Conservation (phyloP, 352 stramenopile species). For the Pythium dissimile region DNA sequence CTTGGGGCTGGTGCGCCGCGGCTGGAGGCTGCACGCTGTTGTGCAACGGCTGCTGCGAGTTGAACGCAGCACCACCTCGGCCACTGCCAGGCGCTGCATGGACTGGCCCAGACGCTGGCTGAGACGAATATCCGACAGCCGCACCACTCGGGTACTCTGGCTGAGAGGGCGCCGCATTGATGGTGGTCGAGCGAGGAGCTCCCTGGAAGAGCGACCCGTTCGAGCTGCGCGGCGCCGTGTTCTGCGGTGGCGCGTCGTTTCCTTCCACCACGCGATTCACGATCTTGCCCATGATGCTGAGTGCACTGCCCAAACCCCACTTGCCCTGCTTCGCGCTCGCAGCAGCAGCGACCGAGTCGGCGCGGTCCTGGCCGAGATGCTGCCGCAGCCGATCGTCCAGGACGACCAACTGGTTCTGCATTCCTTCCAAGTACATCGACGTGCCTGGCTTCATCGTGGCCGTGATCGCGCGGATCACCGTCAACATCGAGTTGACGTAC, state of each 20-base stretch:
- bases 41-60: background rate
- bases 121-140: conserved; percentile 15
- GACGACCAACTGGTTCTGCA: conserved; percentile 86
- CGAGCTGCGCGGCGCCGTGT: conserved; percentile 9
- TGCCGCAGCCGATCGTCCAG: conserved; percentile 83
- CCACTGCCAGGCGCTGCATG: conserved; percentile 8
- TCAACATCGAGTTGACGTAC: conserved; percentile 85
- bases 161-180: conserved; percentile 5
- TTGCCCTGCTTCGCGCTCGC: conserved; percentile 57
- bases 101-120: conserved; percentile 2
- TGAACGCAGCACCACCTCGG: conserved; percentile 11
- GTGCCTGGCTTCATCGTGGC: conserved; percentile 77
- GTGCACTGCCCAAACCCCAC: conserved; percentile 71
- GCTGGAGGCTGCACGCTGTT: background rate
- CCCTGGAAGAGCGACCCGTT: conserved; percentile 38
- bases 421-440: conserved; percentile 85
- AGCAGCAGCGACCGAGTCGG: conserved; percentile 55
- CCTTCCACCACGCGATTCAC: conserved; percentile 84
- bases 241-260: conserved; percentile 35
- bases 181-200: conserved; percentile 25
- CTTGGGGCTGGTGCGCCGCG: background rate
- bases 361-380: conserved; percentile 74
- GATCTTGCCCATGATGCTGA: conserved; percentile 87
- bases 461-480: conserved; percentile 66
- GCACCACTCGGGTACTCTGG: conserved; percentile 29